phyloP scores from a whole-genome alignment of 768 basidiomycete genomes.

The Boletus speciosus region DNA sequence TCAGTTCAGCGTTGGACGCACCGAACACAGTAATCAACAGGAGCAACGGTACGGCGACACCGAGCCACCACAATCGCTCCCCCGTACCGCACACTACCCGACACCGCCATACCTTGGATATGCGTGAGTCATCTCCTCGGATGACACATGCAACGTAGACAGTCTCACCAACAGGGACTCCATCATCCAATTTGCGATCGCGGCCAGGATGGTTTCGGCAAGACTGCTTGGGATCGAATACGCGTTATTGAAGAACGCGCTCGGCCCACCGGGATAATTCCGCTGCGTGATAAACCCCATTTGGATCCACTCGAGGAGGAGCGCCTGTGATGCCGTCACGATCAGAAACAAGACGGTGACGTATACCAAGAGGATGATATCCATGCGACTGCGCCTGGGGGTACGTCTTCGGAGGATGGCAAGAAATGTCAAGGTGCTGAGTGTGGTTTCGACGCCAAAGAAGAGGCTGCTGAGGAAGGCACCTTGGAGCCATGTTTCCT shows the following conservation, averaged over 20 bases:
- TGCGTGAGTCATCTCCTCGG: no score
- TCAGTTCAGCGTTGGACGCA: no score
- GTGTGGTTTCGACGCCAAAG: conserved; percentile 10
- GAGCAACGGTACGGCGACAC: no score
- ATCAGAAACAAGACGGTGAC: conserved; percentile 6
- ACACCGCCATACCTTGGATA: no score
- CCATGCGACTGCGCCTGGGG: not conserved
- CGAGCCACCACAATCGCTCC: no score
- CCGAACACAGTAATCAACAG: no score
- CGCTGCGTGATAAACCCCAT: conserved; percentile 26
- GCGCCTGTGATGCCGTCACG: conserved; percentile 9
- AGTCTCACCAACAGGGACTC: no score
- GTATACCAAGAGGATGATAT: not conserved
- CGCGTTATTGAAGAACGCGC: conserved; percentile 10
- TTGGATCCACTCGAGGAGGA: conserved; percentile 18
- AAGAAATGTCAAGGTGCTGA: conserved; percentile 2
- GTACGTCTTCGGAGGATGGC: not conserved
- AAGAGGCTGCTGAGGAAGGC: conserved; percentile 6
- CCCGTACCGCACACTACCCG: no score
- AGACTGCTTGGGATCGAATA: conserved; percentile 7
- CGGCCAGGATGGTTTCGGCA: not conserved
- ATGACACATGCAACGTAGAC: no score
- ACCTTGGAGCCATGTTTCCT: conserved; percentile 14
- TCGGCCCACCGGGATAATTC: conserved; percentile 30
- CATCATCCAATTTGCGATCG: no score